Evolutionary conservation across 139 green algal species (phyloP), one percentile per base, ranked within the genome.

Genomic region (Coccomyxa sp.): DNA sequence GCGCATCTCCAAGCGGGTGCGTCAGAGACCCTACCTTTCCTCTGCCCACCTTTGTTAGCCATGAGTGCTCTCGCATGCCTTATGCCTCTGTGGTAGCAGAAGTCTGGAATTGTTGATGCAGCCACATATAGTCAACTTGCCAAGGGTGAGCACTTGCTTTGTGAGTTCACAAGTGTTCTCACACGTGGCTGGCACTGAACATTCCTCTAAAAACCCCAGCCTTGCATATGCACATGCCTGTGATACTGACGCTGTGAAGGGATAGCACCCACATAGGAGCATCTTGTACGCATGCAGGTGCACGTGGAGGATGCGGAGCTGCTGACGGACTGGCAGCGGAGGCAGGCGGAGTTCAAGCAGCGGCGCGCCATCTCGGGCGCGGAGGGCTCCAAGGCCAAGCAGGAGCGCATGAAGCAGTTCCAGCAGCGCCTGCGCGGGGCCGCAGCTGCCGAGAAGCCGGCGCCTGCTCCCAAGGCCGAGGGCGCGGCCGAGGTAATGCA

Each of bases 291-390:
- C 50, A 18, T 64, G 50, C 44, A 77, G 50, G 24, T 36, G 36
- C 8, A 35, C 38, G 85, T 91, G n/a, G 81, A 80, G 2, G 87
- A 95, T 71, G 86, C 84, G 0, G 89, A 94, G 44, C 85, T 96
- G 80, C 82, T 96, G 34, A 94, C 89, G 34, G 78, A 83, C 0
- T 95, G 87, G 86, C 87, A 96, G 85, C 82, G 70, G n/a, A 78
- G 76, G 78, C 78, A 81, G 36, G 84, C 91, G 81, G 74, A 88
- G 75, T 95, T 92, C 86, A 93, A 94, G 87, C 85, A 89, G 79
- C 84, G 89, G 37, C 90, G 90, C 77, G 54, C 75, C 80, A 50
- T 91, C 68, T 81, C 78, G 36, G 24, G 72, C 1, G 88, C 88
- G 16, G 39, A 79, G 22, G 80, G 92, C 6, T 88, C 96, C 78